Conservation (phyloP, 768 basidiomycete genomes). For the Tulasnella sp. region DNA sequence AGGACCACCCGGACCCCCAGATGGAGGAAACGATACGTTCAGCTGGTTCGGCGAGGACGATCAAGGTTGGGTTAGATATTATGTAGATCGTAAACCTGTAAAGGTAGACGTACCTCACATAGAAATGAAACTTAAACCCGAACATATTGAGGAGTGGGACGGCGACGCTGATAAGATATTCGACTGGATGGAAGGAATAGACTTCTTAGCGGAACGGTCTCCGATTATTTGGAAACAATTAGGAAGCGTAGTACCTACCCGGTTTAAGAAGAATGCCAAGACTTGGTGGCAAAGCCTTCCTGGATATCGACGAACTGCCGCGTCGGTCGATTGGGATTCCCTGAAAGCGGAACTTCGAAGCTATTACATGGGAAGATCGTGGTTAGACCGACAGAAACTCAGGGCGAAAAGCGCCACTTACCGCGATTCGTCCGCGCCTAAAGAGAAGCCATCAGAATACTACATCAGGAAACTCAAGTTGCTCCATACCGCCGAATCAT, state of each 20-base stretch:
- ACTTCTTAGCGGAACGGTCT: constrained; percentile 32
- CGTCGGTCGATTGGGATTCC: constrained; percentile 36
- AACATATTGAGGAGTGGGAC: constrained; percentile 38
- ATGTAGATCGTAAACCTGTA: not conserved
- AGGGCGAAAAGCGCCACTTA: constrained; percentile 35
- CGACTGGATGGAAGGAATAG: constrained; percentile 36
- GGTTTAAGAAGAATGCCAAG: constrained; percentile 32
- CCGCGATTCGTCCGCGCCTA: constrained; percentile 32
- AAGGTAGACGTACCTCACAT: constrained; percentile 33
- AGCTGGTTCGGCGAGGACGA: not conserved
- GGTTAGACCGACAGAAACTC: constrained; percentile 35
- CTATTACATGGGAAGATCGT: constrained; percentile 39
- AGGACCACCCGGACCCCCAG: too few species aligned
- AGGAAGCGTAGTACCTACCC: constrained; percentile 36
- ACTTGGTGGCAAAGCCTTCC: constrained; percentile 37
- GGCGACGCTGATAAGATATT: constrained; percentile 35
- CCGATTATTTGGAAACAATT: constrained; percentile 33
- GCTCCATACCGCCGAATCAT: constrained; percentile 13
- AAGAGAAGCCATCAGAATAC: not conserved
- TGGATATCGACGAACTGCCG: constrained; percentile 1
- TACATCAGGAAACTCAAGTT: too few species aligned
- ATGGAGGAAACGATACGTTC: not conserved
- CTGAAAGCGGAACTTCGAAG: constrained; percentile 33
- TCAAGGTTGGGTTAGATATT: not conserved
- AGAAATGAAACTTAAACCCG: constrained; percentile 36